A percentile compares a stretch with the other conserved stretches of the same genome.
Evolutionary conservation across 129 eudicot species (phyloP).

Genomic region (Cynara cardunculus): DNA sequence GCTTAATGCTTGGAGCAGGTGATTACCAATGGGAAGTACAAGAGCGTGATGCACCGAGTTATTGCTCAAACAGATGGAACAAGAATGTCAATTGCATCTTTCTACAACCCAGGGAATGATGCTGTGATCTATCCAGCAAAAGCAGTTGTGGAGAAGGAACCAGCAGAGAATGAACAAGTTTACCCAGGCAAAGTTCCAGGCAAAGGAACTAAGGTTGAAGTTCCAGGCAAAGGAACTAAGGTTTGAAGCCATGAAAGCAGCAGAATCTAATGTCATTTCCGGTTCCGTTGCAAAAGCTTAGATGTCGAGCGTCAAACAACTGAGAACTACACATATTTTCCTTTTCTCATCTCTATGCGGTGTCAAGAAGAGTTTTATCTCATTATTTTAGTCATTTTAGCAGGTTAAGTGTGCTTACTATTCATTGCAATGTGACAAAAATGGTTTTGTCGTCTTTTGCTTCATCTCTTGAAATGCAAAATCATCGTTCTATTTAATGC

Average conservation of each 20-base stretch:
- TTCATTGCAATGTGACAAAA: not conserved
- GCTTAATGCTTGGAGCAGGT: slow-evolving; percentile 32
- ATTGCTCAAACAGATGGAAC: slow-evolving; percentile 52
- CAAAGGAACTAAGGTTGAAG: slow-evolving; percentile 68
- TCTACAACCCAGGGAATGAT: slow-evolving; percentile 60
- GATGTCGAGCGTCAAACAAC: slow-evolving; percentile 2
- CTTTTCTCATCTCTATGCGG: not conserved
- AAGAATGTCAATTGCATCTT: slow-evolving; percentile 60
- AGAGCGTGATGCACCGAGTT: slow-evolving; percentile 66
- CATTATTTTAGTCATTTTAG: not conserved
- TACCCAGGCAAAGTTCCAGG: slow-evolving; percentile 76
- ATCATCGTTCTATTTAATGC: not conserved
- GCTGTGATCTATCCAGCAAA: slow-evolving; percentile 60
- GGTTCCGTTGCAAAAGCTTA: slow-evolving; percentile 31
- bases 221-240: slow-evolving; percentile 69
- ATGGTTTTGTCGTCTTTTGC: not conserved
- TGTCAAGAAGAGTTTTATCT: not conserved
- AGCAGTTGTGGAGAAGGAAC: slow-evolving; percentile 38
- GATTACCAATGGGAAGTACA: slow-evolving; percentile 65
- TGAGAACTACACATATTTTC: not conserved
- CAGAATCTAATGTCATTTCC: slow-evolving; percentile 23
- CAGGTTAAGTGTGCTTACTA: slow-evolving; percentile 3
- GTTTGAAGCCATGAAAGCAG: slow-evolving; percentile 68
- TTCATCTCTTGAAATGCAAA: not conserved
- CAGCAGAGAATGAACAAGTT: slow-evolving; percentile 19